phyloP scores from a whole-genome alignment of 73 alveolate species.

The Paramecium octaurelia region DNA sequence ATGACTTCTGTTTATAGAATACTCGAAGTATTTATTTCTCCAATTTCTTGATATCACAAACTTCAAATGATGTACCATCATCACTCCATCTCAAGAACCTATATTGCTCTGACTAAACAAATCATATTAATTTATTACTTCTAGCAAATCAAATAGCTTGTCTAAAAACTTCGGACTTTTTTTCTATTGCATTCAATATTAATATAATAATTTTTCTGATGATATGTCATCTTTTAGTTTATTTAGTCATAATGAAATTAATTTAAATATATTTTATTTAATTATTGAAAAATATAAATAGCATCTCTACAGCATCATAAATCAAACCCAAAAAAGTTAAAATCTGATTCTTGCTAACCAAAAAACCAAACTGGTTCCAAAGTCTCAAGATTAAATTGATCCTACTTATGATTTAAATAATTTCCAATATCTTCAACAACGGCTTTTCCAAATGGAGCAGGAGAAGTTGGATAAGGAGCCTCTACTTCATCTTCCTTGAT shows the following conservation, averaged over 20 bases:
- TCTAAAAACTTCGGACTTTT: conserved; percentile 36
- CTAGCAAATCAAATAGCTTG: neutral
- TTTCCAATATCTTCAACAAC: conserved; percentile 6
- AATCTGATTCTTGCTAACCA: neutral
- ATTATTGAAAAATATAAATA: neutral
- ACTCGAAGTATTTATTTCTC: neutral
- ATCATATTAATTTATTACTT: neutral
- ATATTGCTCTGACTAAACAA: neutral
- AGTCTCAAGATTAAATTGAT: neutral
- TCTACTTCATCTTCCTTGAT: neutral
- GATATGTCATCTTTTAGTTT: neutral
- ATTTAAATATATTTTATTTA: neutral
- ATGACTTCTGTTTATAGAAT: neutral
- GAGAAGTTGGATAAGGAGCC: neutral
- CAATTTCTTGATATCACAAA: neutral
- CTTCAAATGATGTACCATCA: neutral
- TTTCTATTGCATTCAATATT: neutral
- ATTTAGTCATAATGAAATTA: neutral
- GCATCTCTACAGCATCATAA: neutral
- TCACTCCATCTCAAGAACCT: conserved; percentile 15
- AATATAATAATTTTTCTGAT: neutral
- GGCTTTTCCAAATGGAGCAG: conserved; percentile 12
- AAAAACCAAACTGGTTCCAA: neutral
- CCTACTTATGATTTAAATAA: neutral
- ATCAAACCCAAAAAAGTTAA: neutral